phyloP scores from a whole-genome alignment of 345 rosid genomes.

The Lagerstroemia speciosa region DNA sequence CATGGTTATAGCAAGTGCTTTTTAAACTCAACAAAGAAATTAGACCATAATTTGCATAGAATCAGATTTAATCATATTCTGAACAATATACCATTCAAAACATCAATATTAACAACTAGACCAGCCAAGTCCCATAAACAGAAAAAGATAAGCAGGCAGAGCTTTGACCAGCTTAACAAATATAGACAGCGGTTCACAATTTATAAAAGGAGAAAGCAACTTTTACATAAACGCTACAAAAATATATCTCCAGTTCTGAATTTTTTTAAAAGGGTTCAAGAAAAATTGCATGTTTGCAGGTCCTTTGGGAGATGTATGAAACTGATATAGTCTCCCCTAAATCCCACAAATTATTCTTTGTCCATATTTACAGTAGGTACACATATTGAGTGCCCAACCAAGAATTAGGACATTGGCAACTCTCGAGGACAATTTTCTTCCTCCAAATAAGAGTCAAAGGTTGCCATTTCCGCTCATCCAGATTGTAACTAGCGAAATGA shows the following conservation, averaged over 20 bases:
- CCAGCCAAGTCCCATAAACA: not conserved
- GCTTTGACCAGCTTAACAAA: not conserved
- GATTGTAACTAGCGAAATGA: not conserved
- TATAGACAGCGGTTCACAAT: not conserved
- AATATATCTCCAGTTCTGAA: not conserved
- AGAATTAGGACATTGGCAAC: slow-evolving; percentile 55
- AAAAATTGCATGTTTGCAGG: slow-evolving; percentile 26
- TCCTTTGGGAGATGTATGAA: slow-evolving; percentile 42
- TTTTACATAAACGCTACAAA: not conserved
- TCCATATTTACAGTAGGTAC: slow-evolving; percentile 78
- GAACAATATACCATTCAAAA: not conserved
- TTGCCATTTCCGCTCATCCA: not conserved
- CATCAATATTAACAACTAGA: not conserved
- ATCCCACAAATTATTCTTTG: slow-evolving; percentile 44
- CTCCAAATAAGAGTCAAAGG: not conserved
- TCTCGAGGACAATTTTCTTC: not conserved
- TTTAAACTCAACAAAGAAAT: not conserved
- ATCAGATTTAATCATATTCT: too few relatives aligned
- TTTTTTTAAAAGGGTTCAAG: not conserved
- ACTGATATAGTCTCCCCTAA: slow-evolving; percentile 50
- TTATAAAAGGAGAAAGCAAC: not conserved
- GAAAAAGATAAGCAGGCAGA: not conserved
- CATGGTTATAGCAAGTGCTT: not conserved
- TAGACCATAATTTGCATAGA: not conserved
- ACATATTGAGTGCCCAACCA: slow-evolving; percentile 56